Evolutionary conservation across 140 eudicot species (phyloP), one percentile per base, ranked within the genome.

Genomic region (Artemisia princeps): DNA sequence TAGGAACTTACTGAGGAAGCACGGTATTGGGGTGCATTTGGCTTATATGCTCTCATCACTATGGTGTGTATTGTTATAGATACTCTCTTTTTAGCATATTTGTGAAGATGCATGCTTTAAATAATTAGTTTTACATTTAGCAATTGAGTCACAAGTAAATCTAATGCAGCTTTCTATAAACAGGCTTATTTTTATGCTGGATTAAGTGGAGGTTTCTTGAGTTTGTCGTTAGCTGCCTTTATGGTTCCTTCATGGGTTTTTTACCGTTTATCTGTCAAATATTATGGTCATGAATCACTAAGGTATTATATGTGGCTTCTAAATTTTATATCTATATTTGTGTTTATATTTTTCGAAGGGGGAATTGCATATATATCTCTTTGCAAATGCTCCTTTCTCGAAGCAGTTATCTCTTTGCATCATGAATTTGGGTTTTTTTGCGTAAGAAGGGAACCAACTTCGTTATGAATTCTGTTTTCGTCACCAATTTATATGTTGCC

Each of bases 21-120:
- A 40, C 75, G 94, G 72, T 94, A 86, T 75, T 94, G 95, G 96
- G 99, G 99, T 74, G 96, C 88, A 70, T 94, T 86, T 86, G 99
- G 96, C 55, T 81, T 83, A 62, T 88, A 94, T 73, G 71, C 94
- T 62, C 63, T 81, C 64, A 63, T 86, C 56, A 86, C 94, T 26
- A 45, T 84, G 96, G 99, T 94, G 70, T 65, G 95, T 80, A 69
- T 67, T 60, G 10, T 20, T 64, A 10, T 3, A 22, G 11, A 3
- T 57, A 44, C 12, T 42, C 22, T 22, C 67, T 20, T 16, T 69
- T 69, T 65, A 20, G 13, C 51, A 76, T 50, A 22, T 51, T 74
- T 11, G 9, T 51, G 40, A 60, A 26, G 51, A 9, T 68, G 73
- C 19, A 50, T 52, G 23, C 40, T 33, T 22, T 33, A 10, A 24